phyloP scores from a whole-genome alignment of 495 filamentous ascomycete species.

The Aspergillus homomorphus region DNA sequence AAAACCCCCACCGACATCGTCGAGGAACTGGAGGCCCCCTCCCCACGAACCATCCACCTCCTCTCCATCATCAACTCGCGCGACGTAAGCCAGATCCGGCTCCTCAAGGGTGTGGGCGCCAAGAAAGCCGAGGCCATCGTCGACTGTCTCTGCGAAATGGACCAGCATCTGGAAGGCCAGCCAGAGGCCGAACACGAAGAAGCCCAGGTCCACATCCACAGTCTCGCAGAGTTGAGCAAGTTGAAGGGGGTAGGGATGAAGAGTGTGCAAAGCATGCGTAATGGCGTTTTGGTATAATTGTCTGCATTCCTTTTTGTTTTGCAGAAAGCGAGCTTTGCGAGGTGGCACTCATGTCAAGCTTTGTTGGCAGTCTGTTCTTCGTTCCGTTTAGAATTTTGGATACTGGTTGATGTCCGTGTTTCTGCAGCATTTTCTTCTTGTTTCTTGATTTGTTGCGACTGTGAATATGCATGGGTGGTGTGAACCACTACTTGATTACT shows the following conservation, averaged over 20 bases:
- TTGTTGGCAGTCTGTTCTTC: no score
- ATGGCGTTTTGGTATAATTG: slow-evolving; percentile 39
- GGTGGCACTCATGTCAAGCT: no score
- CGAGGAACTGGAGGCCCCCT: slow-evolving; percentile 39
- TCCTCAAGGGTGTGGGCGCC: slow-evolving; percentile 62
- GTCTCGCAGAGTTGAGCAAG: slow-evolving; percentile 44
- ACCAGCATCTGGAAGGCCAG: slow-evolving; percentile 24
- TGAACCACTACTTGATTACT: no score
- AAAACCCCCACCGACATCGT: slow-evolving; percentile 25
- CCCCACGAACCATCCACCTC: slow-evolving; percentile 67
- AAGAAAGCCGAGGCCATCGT: slow-evolving; percentile 56
- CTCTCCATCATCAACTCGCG: slow-evolving; percentile 84
- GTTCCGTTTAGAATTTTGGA: slow-evolving; percentile 12
- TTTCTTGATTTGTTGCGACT: no score
- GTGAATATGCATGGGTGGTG: no score
- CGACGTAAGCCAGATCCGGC: slow-evolving; percentile 62
- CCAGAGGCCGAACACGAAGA: not conserved
- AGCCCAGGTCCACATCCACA: slow-evolving; percentile 36
- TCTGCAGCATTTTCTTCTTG: slow-evolving; percentile 18
- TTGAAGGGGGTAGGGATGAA: slow-evolving; percentile 51
- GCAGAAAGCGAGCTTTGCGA: no score
- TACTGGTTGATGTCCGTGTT: slow-evolving; percentile 7
- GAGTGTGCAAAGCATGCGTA: slow-evolving; percentile 55
- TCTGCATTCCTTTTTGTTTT: not conserved
- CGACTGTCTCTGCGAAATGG: slow-evolving; percentile 50